A percentile compares a stretch with the other conserved stretches of the same genome.
These are phyloP conservation scores for Moricandia moricandioides DNA, from an alignment of 345 rosid genomes.

Conservation along the genomic window DNA sequence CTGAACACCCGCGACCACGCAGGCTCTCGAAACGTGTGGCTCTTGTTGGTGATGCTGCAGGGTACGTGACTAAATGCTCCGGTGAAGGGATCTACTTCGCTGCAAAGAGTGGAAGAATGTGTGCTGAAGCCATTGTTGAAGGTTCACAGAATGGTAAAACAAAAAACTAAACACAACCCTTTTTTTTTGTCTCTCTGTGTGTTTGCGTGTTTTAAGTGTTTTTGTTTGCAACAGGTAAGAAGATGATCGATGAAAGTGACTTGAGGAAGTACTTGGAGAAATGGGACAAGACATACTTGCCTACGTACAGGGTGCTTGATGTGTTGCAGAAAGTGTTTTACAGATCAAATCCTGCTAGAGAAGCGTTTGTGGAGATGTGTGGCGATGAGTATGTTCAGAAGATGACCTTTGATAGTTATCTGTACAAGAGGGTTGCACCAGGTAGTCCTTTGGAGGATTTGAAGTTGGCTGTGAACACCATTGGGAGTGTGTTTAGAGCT, in stretches of 20 bases:
- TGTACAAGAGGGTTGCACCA: conserved; percentile 78
- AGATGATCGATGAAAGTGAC: conserved; percentile 84
- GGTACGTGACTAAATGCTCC: conserved; percentile 85
- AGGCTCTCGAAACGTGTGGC: conserved; percentile 68
- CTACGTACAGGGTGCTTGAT: conserved; percentile 88
- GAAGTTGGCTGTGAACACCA: conserved; percentile 86
- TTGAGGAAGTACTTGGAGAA: conserved; percentile 90
- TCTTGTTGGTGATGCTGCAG: conserved; percentile 85
- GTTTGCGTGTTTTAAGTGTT: not conserved
- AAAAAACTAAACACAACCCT: not conserved
- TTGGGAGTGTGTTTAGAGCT: conserved; percentile 93
- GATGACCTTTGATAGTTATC: conserved; percentile 92
- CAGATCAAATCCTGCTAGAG: conserved; percentile 85
- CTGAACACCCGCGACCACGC: conserved; percentile 85
- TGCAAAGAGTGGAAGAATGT: conserved; percentile 93
- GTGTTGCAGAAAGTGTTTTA: conserved; percentile 85
- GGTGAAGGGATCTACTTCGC: conserved; percentile 96
- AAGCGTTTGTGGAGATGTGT: conserved; percentile 94
- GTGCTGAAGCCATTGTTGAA: conserved; percentile 85
- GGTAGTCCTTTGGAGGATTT: conserved; percentile 84
- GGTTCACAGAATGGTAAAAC: conserved; percentile 72
- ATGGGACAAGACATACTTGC: conserved; percentile 95
- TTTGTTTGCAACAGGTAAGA: conserved; percentile 25
- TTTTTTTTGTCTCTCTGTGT: not conserved
- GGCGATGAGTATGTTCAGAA: conserved; percentile 88